Percentiles rank a stretch among this genome's conserved stretches.
phyloP scores from a whole-genome alignment of 331 rosid genomes.

The Quercus tomentella region DNA sequence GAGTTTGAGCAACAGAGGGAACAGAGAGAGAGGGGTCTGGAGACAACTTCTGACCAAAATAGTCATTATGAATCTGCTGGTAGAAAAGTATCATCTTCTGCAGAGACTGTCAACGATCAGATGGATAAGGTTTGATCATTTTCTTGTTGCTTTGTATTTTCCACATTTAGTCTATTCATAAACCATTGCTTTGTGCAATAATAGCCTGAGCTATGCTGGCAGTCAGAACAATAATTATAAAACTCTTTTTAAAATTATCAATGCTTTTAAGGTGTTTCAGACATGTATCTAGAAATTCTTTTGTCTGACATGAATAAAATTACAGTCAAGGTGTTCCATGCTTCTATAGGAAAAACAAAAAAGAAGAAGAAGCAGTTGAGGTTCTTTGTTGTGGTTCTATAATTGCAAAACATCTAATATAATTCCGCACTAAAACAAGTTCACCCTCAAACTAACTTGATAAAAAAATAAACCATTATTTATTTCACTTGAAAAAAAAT shows the following conservation, averaged over 20 bases:
- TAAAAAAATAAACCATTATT: not conserved
- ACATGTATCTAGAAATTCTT: not conserved
- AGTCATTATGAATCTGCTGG: conserved; percentile 59
- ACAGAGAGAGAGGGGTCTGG: conserved; percentile 89
- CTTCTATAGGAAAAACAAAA: not conserved
- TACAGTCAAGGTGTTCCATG: not conserved
- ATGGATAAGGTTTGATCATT: conserved; percentile 59
- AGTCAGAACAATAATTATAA: not conserved
- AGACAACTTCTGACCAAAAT: conserved; percentile 64
- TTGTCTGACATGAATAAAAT: not conserved
- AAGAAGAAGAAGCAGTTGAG: not conserved
- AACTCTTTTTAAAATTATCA: not conserved
- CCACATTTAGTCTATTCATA: not conserved
- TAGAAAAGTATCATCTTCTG: conserved; percentile 58
- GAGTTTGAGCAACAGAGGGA: conserved; percentile 99
- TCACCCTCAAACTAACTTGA: not conserved
- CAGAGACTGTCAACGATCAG: conserved; percentile 58
- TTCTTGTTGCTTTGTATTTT: not conserved
- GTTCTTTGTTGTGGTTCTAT: not conserved
- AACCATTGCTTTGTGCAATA: not conserved
- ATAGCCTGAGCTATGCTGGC: not conserved
- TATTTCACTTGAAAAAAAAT: not conserved
- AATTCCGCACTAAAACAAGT: not conserved
- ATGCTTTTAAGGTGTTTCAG: not conserved
- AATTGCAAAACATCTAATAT: not conserved